phyloP scores from a whole-genome alignment of 805 yeast genomes.

The Schizosaccharomyces japonicus region DNA sequence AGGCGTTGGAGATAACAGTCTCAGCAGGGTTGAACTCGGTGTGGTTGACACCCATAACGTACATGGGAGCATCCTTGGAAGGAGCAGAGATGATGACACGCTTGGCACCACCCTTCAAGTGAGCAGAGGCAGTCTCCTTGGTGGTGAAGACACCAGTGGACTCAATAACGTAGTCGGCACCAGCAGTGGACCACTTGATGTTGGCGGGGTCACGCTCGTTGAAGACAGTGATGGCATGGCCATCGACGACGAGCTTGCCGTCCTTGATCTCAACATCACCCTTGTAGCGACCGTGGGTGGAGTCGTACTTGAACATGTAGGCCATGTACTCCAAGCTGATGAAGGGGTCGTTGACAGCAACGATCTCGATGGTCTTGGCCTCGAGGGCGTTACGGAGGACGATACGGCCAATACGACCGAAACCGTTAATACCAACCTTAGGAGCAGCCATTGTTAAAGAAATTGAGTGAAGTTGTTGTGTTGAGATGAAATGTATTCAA shows the following conservation, averaged over 20 bases:
- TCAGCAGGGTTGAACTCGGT: constrained; percentile 53
- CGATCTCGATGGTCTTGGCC: constrained; percentile 55
- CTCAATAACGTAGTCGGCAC: constrained; percentile 66
- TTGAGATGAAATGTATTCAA: no score
- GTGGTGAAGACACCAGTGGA: constrained; percentile 89
- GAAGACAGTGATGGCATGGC: constrained; percentile 39
- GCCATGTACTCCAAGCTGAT: constrained; percentile 77
- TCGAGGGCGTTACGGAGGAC: constrained; percentile 57
- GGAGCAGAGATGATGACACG: constrained; percentile 90
- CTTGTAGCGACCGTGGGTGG: constrained; percentile 67
- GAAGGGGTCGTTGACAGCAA: constrained; percentile 81
- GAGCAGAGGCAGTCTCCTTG: constrained; percentile 57
- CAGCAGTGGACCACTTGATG: constrained; percentile 69
- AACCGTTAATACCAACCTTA: constrained; percentile 76
- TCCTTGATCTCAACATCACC: constrained; percentile 37
- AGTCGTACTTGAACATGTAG: constrained; percentile 86
- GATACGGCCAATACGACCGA: constrained; percentile 84
- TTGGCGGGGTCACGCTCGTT: constrained; percentile 66
- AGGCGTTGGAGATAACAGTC: constrained; percentile 68
- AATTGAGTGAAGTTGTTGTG: no score
- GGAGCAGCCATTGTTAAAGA: constrained; percentile 14
- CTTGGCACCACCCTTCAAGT: constrained; percentile 78
- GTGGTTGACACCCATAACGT: constrained; percentile 76
- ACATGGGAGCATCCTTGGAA: constrained; percentile 84
- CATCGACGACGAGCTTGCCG: constrained; percentile 41